Percentiles rank a stretch among this genome's conserved stretches.
Evolutionary conservation across 306 rosid genomes (phyloP).

Genomic region (Sechiopsis laciniata): DNA sequence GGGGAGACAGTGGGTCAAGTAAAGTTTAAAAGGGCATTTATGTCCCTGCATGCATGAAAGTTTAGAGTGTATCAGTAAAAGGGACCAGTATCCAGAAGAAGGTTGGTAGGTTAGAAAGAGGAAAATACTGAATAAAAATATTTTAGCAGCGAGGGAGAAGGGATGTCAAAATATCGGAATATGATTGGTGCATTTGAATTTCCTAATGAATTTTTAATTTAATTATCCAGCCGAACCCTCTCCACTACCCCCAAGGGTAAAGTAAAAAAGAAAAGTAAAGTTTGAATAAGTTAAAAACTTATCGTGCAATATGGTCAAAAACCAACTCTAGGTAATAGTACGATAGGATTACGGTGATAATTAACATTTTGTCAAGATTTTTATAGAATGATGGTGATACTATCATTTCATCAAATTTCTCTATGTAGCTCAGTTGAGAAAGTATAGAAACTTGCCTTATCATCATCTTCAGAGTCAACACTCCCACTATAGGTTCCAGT

Average conservation of each 20-base stretch:
- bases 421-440: slow-evolving; percentile 23
- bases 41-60: background rate
- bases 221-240: background rate
- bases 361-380: slow-evolving; percentile 1
- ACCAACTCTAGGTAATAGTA: background rate
- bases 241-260: background rate
- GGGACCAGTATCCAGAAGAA: slow-evolving; percentile 11
- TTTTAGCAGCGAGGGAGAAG: background rate
- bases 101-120: background rate
- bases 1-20: background rate
- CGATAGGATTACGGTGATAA: slow-evolving; percentile 2
- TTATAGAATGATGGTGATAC: slow-evolving; percentile 10
- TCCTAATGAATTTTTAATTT: background rate
- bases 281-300: background rate
- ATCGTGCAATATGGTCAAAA: background rate
- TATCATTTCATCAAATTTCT: background rate
- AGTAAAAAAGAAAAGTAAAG: background rate
- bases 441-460: slow-evolving; percentile 44
- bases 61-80: background rate
- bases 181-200: background rate
- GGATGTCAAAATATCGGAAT: background rate
- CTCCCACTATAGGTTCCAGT: slow-evolving; percentile 48
- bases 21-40: background rate
- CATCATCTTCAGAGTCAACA: slow-evolving; percentile 39
- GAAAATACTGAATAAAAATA: background rate